Evolutionary conservation across 129 eudicot species (phyloP), one percentile per base, ranked within the genome.

Genomic region (Flaveria brownii): DNA sequence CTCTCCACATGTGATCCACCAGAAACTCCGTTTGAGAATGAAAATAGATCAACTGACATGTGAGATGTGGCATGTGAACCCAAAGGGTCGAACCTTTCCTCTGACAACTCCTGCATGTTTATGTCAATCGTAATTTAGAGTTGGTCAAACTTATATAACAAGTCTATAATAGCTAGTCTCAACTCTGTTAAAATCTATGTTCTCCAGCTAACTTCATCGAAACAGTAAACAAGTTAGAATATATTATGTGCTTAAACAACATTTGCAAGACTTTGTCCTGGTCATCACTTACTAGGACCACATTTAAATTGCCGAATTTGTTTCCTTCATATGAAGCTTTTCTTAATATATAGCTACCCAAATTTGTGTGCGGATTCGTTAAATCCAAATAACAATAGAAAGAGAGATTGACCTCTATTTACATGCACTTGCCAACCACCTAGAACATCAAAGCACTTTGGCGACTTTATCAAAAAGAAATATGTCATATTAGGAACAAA

Each of bases 11-110:
- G 72, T 43, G 81, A 77, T 73, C 54, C 81, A 54, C 74, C 71
- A 67, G 81, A 70, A 83, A 47, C 14, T 45, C 74, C 85, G 76
- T 76, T 81, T 65, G 85, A 70, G 20, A 55, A 68, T 25, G 89
- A 55, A 86, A 86, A 85, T 20, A 83, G 80, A 87, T 87, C 86
- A 84, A 67, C 71, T 12, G 85, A 68, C 60, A 70, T 74, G 43
- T 45, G 59, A 61, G 82, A 70, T 39, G 54, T 67, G 68, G 52
- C 77, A 42, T 71, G 71, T 39, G 47, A 64, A 67, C 85, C 83
- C 83, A 86, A 41, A 52, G 87, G 57, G 67, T 45, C 51, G 16
- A 74, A 69, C 61, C 77, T 71, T 74, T 65, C 64, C 54, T 71
- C 74, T 45, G 79, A 79, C 70, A 30, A 22, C 68, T 72, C 83